Conservation (phyloP, 2,329 filamentous ascomycete genomes). For the Fusarium miscanthi region DNA sequence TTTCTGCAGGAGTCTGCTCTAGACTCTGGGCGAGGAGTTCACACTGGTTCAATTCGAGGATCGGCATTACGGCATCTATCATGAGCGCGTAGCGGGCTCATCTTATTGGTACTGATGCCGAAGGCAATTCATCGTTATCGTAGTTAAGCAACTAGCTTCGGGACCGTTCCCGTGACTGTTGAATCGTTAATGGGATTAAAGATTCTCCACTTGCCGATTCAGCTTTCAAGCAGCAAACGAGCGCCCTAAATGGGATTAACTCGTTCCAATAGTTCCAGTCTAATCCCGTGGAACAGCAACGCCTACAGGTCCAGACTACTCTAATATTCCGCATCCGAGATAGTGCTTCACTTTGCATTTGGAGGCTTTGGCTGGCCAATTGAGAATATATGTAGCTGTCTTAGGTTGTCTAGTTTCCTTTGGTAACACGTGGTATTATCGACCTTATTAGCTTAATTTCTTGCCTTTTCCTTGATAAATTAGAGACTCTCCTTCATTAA, state of each 20-base stretch:
- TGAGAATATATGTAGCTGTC: fast-evolving
- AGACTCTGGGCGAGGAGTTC: fast-evolving
- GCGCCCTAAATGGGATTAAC: fast-evolving
- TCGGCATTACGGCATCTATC: fast-evolving
- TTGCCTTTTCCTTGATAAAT: background rate
- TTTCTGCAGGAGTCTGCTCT: background rate
- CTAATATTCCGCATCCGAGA: fast-evolving
- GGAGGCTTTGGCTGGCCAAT: background rate
- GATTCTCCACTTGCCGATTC: background rate
- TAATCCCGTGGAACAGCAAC: fast-evolving
- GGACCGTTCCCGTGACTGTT: no score
- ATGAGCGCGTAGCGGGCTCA: background rate
- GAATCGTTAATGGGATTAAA: background rate
- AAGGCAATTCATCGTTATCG: background rate
- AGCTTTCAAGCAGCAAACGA: fast-evolving
- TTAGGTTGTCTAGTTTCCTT: no score
- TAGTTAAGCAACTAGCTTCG: fast-evolving
- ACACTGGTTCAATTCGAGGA: background rate
- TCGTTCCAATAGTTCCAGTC: background rate
- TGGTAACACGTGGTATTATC: background rate
- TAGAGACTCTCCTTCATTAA: background rate
- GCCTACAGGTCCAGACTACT: background rate
- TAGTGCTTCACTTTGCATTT: background rate
- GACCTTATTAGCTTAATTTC: background rate
- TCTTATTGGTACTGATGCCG: background rate